Evolutionary conservation across 306 rosid species (phyloP).

Genomic region (Medicago ruthenica): DNA sequence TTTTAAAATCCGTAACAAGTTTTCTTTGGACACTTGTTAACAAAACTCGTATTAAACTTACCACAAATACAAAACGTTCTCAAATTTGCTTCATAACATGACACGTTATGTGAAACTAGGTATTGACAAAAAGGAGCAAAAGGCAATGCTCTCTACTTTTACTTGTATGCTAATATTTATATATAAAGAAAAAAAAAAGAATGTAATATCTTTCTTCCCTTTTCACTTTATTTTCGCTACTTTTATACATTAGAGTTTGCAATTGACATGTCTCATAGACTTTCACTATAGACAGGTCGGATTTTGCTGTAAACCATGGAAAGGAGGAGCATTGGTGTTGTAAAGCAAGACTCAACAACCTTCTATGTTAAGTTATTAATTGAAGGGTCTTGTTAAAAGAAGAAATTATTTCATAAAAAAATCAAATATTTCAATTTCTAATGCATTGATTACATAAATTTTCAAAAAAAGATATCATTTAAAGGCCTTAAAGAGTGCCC

Average conservation of each 20-base stretch:
- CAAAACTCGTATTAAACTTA: no score
- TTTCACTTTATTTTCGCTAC: background rate
- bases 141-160: background rate
- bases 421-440: no score
- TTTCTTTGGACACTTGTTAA: no score
- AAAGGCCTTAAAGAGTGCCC: no score
- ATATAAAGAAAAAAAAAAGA: background rate
- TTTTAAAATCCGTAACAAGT: no score
- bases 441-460: no score
- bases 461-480: no score
- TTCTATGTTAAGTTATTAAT: slow-evolving; percentile 21
- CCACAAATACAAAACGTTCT: background rate
- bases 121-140: background rate
- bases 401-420: no score
- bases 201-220: background rate
- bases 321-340: slow-evolving; percentile 17
- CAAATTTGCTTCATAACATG: background rate
- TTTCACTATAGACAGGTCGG: slow-evolving; percentile 12
- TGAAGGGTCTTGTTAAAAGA: no score
- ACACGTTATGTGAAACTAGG: background rate
- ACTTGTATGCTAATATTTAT: background rate
- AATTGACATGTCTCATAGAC: slow-evolving; percentile 6
- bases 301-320: slow-evolving; percentile 16
- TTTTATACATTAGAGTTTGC: background rate
- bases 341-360: slow-evolving; percentile 21